phyloP scores from a whole-genome alignment of 2,329 filamentous ascomycete species.

The Fusarium sp. region DNA sequence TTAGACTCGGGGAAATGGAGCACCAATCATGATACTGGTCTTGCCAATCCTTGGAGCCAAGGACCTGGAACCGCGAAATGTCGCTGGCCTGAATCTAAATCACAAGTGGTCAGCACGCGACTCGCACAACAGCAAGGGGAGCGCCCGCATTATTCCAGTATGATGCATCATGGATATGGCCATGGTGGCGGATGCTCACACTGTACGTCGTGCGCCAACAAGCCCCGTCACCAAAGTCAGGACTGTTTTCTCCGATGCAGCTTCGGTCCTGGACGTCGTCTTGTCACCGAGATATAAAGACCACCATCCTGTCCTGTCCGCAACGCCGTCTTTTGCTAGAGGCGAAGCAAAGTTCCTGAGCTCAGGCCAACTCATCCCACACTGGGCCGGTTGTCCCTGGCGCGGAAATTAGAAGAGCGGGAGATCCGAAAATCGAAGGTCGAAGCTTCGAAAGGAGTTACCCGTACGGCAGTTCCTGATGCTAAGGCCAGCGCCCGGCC shows the following conservation, averaged over 20 bases:
- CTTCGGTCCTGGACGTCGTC: background rate
- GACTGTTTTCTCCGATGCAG: conserved; percentile 1
- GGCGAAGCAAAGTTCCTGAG: background rate
- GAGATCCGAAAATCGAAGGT: background rate
- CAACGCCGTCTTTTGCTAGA: background rate
- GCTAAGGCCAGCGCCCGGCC: background rate
- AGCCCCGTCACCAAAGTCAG: background rate
- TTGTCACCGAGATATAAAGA: background rate
- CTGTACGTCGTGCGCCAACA: conserved; percentile 1
- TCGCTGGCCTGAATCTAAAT: conserved; percentile 30
- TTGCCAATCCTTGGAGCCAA: conserved; percentile 24
- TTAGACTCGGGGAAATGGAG: background rate
- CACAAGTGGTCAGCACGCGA: conserved; percentile 12
- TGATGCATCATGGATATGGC: conserved; percentile 11
- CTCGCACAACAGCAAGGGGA: conserved; percentile 1
- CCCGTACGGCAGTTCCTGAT: background rate
- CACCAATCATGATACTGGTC: conserved; percentile 14
- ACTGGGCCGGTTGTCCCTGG: background rate
- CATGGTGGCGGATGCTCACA: conserved; percentile 8
- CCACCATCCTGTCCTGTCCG: background rate
- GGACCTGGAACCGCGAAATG: background rate
- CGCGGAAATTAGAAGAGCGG: background rate
- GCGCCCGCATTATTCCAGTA: conserved; percentile 6
- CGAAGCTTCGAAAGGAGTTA: background rate
- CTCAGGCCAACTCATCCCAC: background rate